Conservation (phyloP, 768 basidiomycete genomes). For the Rubroboletus satanas region DNA sequence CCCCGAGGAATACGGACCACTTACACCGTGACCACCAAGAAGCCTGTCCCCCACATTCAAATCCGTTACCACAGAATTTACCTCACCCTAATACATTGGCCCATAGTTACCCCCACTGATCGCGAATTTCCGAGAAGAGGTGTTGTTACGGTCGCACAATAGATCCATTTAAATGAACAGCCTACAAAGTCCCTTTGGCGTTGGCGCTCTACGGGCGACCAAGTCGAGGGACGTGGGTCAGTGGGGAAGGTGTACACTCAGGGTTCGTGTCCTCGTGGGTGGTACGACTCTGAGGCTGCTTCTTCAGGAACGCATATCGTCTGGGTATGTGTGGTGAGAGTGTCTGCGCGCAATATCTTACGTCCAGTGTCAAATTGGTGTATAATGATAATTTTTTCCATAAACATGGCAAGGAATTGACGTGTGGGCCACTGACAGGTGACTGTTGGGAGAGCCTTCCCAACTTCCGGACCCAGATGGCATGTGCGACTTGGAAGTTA, state of each 20-base stretch:
- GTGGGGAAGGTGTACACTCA: neutral
- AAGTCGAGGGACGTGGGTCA: neutral
- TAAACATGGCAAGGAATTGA: no score
- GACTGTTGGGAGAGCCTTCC: no score
- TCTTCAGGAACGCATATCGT: neutral
- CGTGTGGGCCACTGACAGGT: no score
- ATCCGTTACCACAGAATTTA: neutral
- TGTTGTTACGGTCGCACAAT: neutral
- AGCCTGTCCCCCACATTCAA: neutral
- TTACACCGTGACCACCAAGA: neutral
- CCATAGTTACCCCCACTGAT: no score
- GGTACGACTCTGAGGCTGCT: neutral
- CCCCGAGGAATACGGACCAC: neutral
- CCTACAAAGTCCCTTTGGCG: neutral
- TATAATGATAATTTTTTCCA: no score
- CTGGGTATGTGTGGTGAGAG: no score
- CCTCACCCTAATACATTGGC: neutral
- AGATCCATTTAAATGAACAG: neutral
- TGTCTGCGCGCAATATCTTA: no score
- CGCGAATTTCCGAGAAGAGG: neutral
- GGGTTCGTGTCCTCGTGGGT: neutral
- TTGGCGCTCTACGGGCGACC: neutral
- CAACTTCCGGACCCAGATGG: no score
- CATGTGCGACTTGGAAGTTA: no score
- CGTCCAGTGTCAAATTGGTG: no score